Evolutionary conservation across 2,329 filamentous ascomycete genomes (phyloP), one percentile per base, ranked within the genome.

Genomic region (Paecilomyces variotii): DNA sequence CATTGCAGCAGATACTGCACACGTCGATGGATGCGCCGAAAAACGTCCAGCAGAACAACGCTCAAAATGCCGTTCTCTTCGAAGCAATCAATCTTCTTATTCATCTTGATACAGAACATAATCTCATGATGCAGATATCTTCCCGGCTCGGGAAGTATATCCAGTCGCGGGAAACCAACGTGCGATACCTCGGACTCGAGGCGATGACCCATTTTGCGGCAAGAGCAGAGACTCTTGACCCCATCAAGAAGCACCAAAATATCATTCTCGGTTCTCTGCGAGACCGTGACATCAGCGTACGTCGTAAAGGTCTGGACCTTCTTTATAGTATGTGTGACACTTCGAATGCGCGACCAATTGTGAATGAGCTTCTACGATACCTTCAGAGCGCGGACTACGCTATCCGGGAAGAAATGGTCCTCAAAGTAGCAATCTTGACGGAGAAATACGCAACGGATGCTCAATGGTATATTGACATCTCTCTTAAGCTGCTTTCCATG

Each of bases 261-360:
- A 92, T 97, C 61, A 99, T 99, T 66, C 85, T 99, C 52, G 91
- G 91, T 32, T 97, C 94, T 0, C 80, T 99, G 51, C 90, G 94
- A 71, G 94, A 99, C 72, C 84, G 94, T 60, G 94, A 99, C 74
- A 99, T 99, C 68, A 97, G 93, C 71, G 94, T 99, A 53, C 87
- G 95, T 61, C 86, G 94, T 66, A 97, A 99, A 76, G 94, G 93
- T 60, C 82, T 99, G 54, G 95, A 99, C 76, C 79, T 99, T 58
- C 83, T 99, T 34, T 99, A 99, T 83, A 99, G 94, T 84, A 99
- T 99, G 94, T 99, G 95, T 74, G 94, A 99, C 75, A 85, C 89
- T 34, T 87, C 87, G n/a, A 99, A 99, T 74, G 91, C 94, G 6
- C 89, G 90, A 63, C 87, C 90, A 9, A 96, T 99, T 64, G 94